These are phyloP conservation scores for Ammopiptanthus mongolicus DNA, from an alignment of 306 rosid genomes.

Conservation along the genomic window DNA sequence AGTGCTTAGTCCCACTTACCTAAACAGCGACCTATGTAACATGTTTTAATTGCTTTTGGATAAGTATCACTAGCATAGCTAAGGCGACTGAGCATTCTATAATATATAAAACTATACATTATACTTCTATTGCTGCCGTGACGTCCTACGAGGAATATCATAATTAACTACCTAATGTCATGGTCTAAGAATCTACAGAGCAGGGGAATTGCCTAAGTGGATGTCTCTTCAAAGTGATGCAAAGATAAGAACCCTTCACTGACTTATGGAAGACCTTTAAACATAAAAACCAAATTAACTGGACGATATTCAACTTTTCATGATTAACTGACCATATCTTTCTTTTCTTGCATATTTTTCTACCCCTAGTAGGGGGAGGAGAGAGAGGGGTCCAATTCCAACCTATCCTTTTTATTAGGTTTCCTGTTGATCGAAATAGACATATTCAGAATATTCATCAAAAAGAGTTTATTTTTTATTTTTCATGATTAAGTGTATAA, in stretches of 20 bases:
- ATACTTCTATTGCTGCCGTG: not conserved
- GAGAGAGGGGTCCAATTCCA: not conserved
- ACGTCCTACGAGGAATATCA: not conserved
- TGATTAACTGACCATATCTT: not conserved
- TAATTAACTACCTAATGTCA: not conserved
- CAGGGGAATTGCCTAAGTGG: not conserved
- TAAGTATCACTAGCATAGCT: not conserved
- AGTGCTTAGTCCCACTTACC: conserved; percentile 22
- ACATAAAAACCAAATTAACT: not conserved
- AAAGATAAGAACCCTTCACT: not conserved
- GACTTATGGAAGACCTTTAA: not conserved
- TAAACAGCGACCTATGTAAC: not conserved
- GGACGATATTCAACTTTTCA: not conserved
- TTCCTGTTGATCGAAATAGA: not conserved
- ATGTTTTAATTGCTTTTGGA: conserved; percentile 16
- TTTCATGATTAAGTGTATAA: too few species aligned
- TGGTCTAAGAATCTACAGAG: not conserved
- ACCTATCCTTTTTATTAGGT: not conserved
- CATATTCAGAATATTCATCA: too few species aligned
- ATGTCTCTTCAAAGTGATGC: not conserved
- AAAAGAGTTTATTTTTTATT: too few species aligned
- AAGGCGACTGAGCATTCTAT: not conserved
- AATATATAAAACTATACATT: not conserved
- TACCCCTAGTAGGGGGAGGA: not conserved
- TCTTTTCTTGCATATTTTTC: not conserved